Percentiles rank a stretch among this genome's conserved stretches.
Conservation (phyloP, 2,329 filamentous ascomycete species). For the Alternaria solani region DNA sequence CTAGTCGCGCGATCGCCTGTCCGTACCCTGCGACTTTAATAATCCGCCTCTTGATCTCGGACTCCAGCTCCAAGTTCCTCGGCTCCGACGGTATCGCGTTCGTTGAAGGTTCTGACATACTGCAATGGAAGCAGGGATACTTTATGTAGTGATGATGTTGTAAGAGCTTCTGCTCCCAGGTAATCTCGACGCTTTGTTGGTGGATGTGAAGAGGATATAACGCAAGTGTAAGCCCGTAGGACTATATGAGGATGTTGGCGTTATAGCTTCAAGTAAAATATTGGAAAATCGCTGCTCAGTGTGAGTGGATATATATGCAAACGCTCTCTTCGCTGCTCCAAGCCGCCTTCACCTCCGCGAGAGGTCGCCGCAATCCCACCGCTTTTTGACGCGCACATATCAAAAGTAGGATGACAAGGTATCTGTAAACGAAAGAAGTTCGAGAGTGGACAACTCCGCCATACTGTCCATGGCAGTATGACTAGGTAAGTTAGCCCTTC, state of each 20-base stretch:
- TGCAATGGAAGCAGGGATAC: not conserved
- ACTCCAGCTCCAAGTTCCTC: not conserved
- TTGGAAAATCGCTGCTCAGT: too few species aligned
- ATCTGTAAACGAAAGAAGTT: too few species aligned
- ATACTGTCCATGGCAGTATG: not conserved
- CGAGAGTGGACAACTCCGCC: too few species aligned
- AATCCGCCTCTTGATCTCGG: fast-evolving
- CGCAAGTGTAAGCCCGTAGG: too few species aligned
- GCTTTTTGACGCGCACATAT: not conserved
- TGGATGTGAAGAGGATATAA: not conserved
- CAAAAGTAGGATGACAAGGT: too few species aligned
- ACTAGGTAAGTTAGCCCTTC: not conserved
- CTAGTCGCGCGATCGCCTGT: not conserved
- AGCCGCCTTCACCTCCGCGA: not conserved
- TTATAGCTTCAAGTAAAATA: not conserved
- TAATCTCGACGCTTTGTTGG: too few species aligned
- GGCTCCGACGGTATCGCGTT: not conserved
- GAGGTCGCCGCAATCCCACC: not conserved
- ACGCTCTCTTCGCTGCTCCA: not conserved
- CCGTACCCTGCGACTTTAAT: not conserved
- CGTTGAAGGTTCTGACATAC: not conserved
- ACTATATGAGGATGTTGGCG: not conserved
- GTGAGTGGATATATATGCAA: not conserved
- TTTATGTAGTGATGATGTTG: not conserved
- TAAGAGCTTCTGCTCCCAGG: not conserved